Base-by-base conservation (phyloP, 2,329 filamentous ascomycete species). In the Calonectria ilicicola region DNA sequence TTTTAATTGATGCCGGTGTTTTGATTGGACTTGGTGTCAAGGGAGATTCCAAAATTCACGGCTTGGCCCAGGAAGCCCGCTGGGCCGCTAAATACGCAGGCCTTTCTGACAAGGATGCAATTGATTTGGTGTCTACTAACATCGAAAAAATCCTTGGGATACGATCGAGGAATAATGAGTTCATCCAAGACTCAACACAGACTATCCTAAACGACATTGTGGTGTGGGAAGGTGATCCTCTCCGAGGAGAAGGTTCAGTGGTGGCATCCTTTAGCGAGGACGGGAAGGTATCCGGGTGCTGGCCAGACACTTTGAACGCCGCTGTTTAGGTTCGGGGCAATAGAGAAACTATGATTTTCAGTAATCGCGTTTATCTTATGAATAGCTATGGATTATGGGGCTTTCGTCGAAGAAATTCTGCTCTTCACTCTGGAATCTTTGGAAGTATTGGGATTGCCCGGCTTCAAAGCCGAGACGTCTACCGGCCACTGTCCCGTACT, bases 1-100 rank as follows among this genome's bases (percentile, higher is more conserved):
- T 67, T 17, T 17, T 67, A 4, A 51, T 58, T 17, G 65, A 67
- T 5, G 65, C 65, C 12, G 65, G 65, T 1, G 65, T 67, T 8
- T 27, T 67, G 27, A 5, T 67, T 7, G 65, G 49, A 19, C 19
- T 67, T 10, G 65, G 49, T 10, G 49, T 67, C 7, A 58, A 44
- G 5, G 32, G 65, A 15, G 49, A 67, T 46, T 67, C 65, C 3
- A 68, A 68, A 21, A 15, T 62, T 10, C 53, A 62, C 17, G 44
- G 42, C n/a, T 7, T 68, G 15, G 53, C 32, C 4, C 65, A 60
- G 35, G 51, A 68, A 7, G 51, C 49, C 12, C 51, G 65, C 12
- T 62, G 53, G 53, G 53, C 29, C 0, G 65, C n/a, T 19, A 68
- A 68, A n/a, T 60, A 62, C 26, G 65, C 65, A 8, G 42, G 42